Conservation (phyloP, 768 basidiomycete species). For the Mycena kentingensis region DNA sequence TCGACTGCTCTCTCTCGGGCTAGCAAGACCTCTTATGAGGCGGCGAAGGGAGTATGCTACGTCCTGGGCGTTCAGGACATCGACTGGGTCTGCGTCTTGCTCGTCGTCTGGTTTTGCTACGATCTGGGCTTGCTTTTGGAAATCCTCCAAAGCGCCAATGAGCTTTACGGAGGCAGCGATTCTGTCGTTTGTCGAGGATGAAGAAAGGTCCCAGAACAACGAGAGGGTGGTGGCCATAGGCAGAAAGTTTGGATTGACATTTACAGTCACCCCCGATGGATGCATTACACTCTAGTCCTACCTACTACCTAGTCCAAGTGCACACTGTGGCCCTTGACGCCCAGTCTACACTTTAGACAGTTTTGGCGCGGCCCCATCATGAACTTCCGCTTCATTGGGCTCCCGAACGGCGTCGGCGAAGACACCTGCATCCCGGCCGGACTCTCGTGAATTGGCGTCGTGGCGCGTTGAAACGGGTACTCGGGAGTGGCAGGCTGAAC, state of each 20-base stretch:
- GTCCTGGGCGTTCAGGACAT: conserved; percentile 81
- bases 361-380: conserved; percentile 35
- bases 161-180: conserved; percentile 86
- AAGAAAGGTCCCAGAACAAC: conserved; percentile 93
- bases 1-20: conserved; percentile 90
- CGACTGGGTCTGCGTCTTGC: conserved; percentile 52
- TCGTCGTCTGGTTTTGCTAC: conserved; percentile 54
- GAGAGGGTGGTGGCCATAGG: conserved; percentile 85
- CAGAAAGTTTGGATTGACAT: too few relatives aligned
- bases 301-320: conserved; percentile 51
- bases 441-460: conserved; percentile 22
- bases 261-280: too few relatives aligned
- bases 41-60: conserved; percentile 90
- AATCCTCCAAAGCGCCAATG: conserved; percentile 76
- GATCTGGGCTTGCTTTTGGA: conserved; percentile 61
- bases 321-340: conserved; percentile 70
- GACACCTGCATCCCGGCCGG: conserved; percentile 30
- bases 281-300: too few relatives aligned
- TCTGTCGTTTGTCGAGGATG: conserved; percentile 74
- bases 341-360: conserved; percentile 34
- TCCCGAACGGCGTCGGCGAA: conserved; percentile 25
- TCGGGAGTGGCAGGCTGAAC: conserved; percentile 34
- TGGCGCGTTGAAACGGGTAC: conserved; percentile 22
- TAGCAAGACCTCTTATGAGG: conserved; percentile 85
- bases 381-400: conserved; percentile 29